Conservation (phyloP, 2,329 filamentous ascomycete species). For the Arthroderma sp. region DNA sequence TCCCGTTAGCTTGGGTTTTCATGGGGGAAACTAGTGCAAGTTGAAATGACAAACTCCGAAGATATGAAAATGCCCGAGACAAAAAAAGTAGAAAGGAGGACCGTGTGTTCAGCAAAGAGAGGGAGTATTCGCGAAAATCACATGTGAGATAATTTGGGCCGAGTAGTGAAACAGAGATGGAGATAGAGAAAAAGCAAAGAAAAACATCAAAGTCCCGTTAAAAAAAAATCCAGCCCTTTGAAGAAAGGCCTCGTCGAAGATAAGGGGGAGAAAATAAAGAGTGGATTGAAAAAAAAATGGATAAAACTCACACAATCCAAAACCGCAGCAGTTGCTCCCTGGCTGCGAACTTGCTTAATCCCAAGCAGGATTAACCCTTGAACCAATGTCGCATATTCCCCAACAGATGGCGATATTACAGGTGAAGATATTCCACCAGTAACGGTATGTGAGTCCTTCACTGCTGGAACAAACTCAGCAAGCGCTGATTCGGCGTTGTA, state of each 20-base stretch:
- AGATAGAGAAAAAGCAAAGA: background rate
- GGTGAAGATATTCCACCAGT: slow-evolving; percentile 70
- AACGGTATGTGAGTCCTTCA: slow-evolving; percentile 44
- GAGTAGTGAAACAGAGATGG: background rate
- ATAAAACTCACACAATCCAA: slow-evolving; percentile 58
- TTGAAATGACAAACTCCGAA: too few species aligned
- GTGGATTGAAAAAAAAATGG: background rate
- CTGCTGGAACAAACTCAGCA: slow-evolving; percentile 54
- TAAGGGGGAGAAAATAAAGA: background rate
- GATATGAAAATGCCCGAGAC: background rate
- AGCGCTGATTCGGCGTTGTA: slow-evolving; percentile 58
- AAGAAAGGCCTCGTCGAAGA: background rate
- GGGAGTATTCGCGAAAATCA: background rate
- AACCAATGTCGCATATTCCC: slow-evolving; percentile 56
- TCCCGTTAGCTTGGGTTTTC: slow-evolving; percentile 16
- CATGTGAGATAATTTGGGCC: background rate
- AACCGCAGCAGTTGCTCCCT: slow-evolving; percentile 59
- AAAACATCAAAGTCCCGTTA: background rate
- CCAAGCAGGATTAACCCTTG: slow-evolving; percentile 72
- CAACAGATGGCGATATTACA: slow-evolving; percentile 55
- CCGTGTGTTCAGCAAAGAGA: background rate
- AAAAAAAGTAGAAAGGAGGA: background rate
- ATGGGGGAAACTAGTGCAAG: too few species aligned
- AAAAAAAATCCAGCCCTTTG: background rate
- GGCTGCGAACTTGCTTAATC: slow-evolving; percentile 66